phyloP scores from a whole-genome alignment of 2,329 filamentous ascomycete genomes.

The Pseudopithomyces chartarum region DNA sequence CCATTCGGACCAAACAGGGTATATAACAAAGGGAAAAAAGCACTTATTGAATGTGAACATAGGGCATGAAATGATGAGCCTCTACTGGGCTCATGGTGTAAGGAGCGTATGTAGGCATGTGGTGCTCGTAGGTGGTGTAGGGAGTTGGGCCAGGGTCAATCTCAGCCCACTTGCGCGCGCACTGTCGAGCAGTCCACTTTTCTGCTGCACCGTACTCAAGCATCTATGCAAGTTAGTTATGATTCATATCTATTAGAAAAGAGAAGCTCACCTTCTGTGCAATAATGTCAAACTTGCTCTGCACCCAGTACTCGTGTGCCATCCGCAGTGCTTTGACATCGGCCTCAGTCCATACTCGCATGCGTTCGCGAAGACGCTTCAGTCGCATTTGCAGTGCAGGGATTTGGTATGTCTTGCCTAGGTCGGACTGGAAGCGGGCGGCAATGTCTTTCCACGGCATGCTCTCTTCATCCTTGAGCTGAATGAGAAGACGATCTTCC shows the following conservation, averaged over 20 bases:
- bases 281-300: constrained; percentile 60
- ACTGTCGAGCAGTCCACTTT: constrained; percentile 57
- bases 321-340: constrained; percentile 55
- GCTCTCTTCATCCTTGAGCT: constrained; percentile 57
- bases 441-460: constrained; percentile 62
- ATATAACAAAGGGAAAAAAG: background rate
- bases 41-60: constrained; percentile 35
- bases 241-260: background rate
- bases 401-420: constrained; percentile 56
- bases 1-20: background rate
- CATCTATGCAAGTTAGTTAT: constrained; percentile 49
- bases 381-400: constrained; percentile 61
- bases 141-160: constrained; percentile 42
- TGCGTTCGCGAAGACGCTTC: constrained; percentile 56
- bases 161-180: constrained; percentile 58
- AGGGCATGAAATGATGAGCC: constrained; percentile 36
- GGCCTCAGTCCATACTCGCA: constrained; percentile 57
- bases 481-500: constrained; percentile 56
- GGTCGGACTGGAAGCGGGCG: constrained; percentile 54
- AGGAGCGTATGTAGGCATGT: constrained; percentile 36
- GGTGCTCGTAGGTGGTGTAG: constrained; percentile 41
- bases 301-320: constrained; percentile 59
- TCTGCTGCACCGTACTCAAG: constrained; percentile 56
- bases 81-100: constrained; percentile 46
- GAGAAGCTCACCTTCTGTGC: constrained; percentile 50